Conservation (phyloP, 2,329 filamentous ascomycete genomes). For the Microcyclosporella mali region DNA sequence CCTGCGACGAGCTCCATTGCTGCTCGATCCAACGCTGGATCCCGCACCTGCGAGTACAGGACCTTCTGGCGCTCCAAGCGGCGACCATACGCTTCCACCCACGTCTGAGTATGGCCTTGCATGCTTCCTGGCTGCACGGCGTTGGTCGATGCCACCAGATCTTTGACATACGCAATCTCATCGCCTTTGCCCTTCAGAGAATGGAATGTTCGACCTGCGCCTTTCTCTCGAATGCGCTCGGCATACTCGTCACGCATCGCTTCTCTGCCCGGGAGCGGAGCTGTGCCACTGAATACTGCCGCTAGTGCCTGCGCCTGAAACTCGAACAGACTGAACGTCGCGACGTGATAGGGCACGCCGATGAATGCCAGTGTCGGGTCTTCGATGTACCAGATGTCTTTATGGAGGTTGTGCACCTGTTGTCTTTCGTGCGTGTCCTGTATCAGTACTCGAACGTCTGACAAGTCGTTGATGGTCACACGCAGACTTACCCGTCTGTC, state of each 20-base stretch:
- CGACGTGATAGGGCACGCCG: constrained; percentile 59
- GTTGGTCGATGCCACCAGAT: constrained; percentile 38
- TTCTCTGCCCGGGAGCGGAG: constrained; percentile 41
- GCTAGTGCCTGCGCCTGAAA: constrained; percentile 61
- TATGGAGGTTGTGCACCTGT: constrained; percentile 60
- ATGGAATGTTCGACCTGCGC: constrained; percentile 41
- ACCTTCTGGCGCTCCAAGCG: constrained; percentile 30
- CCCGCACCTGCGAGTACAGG: constrained; percentile 17
- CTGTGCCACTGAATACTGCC: constrained; percentile 49
- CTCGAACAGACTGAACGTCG: constrained; percentile 64
- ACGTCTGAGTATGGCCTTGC: constrained; percentile 33
- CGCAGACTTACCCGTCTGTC: constrained; percentile 60
- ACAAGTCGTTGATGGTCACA: constrained; percentile 30
- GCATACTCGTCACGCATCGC: constrained; percentile 41
- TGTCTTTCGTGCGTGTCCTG: no score
- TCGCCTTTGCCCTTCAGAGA: constrained; percentile 34
- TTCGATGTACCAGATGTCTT: constrained; percentile 65
- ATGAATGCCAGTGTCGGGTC: constrained; percentile 53
- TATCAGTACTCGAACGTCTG: neutral
- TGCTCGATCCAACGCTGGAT: constrained; percentile 7
- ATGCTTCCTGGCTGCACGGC: constrained; percentile 23
- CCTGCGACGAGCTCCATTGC: constrained; percentile 3
- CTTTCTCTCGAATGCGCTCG: constrained; percentile 33
- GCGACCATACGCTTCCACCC: constrained; percentile 32
- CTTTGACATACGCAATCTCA: constrained; percentile 37